These are phyloP conservation scores for Podaxis mareebaensis DNA, from an alignment of 768 basidiomycete species.

Conservation along the genomic window DNA sequence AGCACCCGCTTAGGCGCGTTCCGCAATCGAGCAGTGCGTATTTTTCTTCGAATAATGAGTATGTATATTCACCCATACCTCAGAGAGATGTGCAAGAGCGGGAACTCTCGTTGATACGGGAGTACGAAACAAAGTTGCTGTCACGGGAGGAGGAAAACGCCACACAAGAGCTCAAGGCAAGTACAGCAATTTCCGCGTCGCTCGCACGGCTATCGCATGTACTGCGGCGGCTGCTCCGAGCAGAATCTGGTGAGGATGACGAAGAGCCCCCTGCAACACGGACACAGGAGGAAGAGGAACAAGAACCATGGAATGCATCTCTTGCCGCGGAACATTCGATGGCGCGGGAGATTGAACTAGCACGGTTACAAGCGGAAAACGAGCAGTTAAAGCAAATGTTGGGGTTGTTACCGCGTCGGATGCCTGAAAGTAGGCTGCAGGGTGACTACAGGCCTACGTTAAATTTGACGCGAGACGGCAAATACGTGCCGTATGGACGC, in stretches of 20 bases:
- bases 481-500: conserved; percentile 15
- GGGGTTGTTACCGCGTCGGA: conserved; percentile 38
- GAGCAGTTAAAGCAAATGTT: conserved; percentile 73
- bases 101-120: conserved; percentile 84
- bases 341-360: conserved; percentile 89
- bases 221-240: conserved; percentile 70
- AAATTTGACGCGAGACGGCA: conserved; percentile 12
- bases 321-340: conserved; percentile 70
- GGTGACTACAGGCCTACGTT: conserved; percentile 12
- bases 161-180: conserved; percentile 54
- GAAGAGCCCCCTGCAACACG: conserved; percentile 24
- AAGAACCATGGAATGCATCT: conserved; percentile 39
- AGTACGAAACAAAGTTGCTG: conserved; percentile 87
- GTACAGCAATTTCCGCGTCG: conserved; percentile 65
- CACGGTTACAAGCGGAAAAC: conserved; percentile 87
- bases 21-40: conserved; percentile 84
- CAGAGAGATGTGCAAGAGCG: conserved; percentile 93
- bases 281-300: conserved; percentile 35
- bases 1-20: conserved; percentile 49
- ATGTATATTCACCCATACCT: conserved; percentile 14
- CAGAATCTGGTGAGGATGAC: conserved; percentile 65
- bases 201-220: conserved; percentile 69
- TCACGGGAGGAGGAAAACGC: conserved; percentile 71
- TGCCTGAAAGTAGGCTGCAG: conserved; percentile 13
- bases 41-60: conserved; percentile 7